phyloP scores from a whole-genome alignment of 129 eudicot genomes.

The Chrysanthemum lavandulifolium region DNA sequence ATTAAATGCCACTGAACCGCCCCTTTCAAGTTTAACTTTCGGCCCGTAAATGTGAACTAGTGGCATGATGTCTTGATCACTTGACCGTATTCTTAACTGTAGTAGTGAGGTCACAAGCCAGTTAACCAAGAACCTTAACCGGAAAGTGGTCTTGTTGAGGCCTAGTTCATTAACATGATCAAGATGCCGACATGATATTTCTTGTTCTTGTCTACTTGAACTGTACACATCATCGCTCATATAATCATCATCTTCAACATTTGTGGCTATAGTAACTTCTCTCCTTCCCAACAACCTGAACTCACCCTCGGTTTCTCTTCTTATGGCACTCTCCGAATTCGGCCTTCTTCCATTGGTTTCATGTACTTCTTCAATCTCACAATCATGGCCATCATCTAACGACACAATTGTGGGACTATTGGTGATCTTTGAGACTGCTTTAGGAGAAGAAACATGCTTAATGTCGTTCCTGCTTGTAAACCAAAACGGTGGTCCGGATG shows the following conservation, averaged over 20 bases:
- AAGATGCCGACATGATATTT: conserved; percentile 79
- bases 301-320: conserved; percentile 95
- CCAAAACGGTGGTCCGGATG: conserved; percentile 77
- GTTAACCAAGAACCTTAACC: conserved; percentile 72
- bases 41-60: conserved; percentile 91
- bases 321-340: conserved; percentile 67
- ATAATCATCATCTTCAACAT: conserved; percentile 59
- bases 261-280: conserved; percentile 50
- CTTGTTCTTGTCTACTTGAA: conserved; percentile 73
- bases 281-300: conserved; percentile 82
- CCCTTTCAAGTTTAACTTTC: conserved; percentile 85
- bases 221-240: conserved; percentile 47
- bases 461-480: conserved; percentile 52
- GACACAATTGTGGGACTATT: conserved; percentile 14
- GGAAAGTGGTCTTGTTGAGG: conserved; percentile 82
- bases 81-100: conserved; percentile 55
- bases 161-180: conserved; percentile 83
- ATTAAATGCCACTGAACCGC: conserved; percentile 87
- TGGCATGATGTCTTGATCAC: conserved; percentile 38
- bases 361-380: conserved; percentile 55
- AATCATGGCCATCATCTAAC: background rate
- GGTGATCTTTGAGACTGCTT: conserved; percentile 41
- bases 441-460: conserved; percentile 47
- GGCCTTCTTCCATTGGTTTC: conserved; percentile 33
- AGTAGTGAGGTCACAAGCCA: conserved; percentile 94